phyloP scores from a whole-genome alignment of 2,329 filamentous ascomycete species.

The Diplodia corticola region DNA sequence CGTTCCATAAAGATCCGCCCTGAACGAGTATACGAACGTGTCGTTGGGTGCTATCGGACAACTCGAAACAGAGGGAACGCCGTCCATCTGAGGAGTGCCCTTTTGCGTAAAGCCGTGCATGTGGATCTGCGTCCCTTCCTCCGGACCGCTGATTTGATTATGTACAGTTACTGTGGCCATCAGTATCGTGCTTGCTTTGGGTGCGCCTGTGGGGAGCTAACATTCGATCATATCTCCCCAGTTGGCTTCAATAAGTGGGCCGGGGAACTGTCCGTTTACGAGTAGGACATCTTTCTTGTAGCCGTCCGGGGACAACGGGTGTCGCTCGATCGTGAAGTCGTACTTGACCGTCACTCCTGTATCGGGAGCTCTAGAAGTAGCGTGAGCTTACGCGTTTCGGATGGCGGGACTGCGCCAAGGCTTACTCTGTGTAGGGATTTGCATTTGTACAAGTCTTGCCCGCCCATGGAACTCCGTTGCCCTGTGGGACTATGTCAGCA shows the following conservation, averaged over 20 bases:
- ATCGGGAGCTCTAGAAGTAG: background rate
- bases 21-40: slow-evolving; percentile 30
- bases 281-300: slow-evolving; percentile 33
- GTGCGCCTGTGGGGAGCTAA: background rate
- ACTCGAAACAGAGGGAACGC: slow-evolving; percentile 37
- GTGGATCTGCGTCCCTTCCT: slow-evolving; percentile 38
- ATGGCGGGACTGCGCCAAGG: background rate
- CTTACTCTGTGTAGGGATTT: slow-evolving; percentile 11
- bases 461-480: background rate
- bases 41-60: slow-evolving; percentile 39
- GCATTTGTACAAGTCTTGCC: background rate
- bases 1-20: slow-evolving; percentile 37
- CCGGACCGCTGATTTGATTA: background rate
- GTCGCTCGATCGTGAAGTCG: slow-evolving; percentile 22
- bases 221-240: slow-evolving; percentile 36
- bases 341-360: slow-evolving; percentile 15
- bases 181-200: background rate
- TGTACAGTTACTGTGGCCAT: slow-evolving; percentile 11
- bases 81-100: slow-evolving; percentile 37
- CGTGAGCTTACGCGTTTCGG: background rate
- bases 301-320: slow-evolving; percentile 30
- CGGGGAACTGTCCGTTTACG: slow-evolving; percentile 37
- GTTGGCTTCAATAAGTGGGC: slow-evolving; percentile 36
- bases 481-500: background rate
- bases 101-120: slow-evolving; percentile 37